A percentile compares a stretch with the other conserved stretches of the same genome.
Conservation (phyloP, 2,329 filamentous ascomycete genomes). For the Colletotrichum truncatum region DNA sequence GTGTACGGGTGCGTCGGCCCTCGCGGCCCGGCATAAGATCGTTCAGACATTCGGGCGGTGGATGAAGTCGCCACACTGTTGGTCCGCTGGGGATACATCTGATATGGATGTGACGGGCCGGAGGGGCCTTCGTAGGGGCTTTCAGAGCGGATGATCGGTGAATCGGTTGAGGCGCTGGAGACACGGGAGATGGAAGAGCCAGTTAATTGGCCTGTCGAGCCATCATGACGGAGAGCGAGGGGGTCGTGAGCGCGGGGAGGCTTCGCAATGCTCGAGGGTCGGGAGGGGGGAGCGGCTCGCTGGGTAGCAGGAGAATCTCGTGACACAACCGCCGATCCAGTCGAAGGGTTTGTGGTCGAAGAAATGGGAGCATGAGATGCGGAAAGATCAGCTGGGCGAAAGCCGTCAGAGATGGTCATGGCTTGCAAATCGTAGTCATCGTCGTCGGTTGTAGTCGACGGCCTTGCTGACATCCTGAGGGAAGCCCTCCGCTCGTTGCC, state of each 20-base stretch:
- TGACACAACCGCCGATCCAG: conserved; percentile 28
- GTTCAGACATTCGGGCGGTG: conserved; percentile 68
- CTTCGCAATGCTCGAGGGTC: conserved; percentile 67
- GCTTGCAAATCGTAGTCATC: conserved; percentile 59
- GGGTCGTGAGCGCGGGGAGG: conserved; percentile 58
- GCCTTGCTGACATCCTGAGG: conserved; percentile 49
- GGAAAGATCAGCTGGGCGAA: conserved; percentile 48
- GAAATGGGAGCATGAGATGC: conserved; percentile 34
- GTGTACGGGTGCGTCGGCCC: conserved; percentile 86
- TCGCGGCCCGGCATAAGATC: conserved; percentile 66
- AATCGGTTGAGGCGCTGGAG: conserved; percentile 46
- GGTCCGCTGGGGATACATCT: conserved; percentile 80
- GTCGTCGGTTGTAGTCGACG: conserved; percentile 48
- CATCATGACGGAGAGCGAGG: conserved; percentile 62
- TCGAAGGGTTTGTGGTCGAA: conserved; percentile 35
- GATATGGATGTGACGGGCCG: conserved; percentile 85
- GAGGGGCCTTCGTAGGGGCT: conserved; percentile 76
- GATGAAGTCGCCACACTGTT: conserved; percentile 79
- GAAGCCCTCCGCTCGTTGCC: conserved; percentile 54
- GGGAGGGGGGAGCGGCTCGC: conserved; percentile 39
- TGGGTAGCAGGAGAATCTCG: conserved; percentile 12
- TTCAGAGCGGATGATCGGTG: conserved; percentile 55
- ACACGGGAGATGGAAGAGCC: conserved; percentile 16
- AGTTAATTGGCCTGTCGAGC: conserved; percentile 39
- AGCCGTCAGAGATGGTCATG: conserved; percentile 63